Conservation (phyloP, 495 filamentous ascomycete genomes). For the Penicillium desertorum region DNA sequence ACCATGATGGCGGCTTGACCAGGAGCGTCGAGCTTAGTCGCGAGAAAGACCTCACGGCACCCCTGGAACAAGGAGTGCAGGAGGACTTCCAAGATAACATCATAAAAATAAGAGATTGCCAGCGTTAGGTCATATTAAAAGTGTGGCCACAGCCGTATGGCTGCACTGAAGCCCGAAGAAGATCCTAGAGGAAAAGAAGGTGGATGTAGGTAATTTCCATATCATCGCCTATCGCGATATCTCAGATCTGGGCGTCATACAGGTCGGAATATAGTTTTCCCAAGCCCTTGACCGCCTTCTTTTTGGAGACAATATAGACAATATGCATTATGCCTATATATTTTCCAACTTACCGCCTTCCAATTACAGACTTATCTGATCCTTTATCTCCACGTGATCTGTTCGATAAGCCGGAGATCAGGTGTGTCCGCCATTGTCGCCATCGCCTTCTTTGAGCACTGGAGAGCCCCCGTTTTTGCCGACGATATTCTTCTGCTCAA, state of each 20-base stretch:
- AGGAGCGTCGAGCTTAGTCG: slow-evolving; percentile 27
- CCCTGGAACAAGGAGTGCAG: slow-evolving; percentile 39
- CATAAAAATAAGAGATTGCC: slow-evolving; percentile 1
- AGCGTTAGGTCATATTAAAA: slow-evolving; percentile 29
- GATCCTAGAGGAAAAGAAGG: slow-evolving; percentile 1
- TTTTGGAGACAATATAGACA: not conserved
- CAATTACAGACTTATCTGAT: not conserved
- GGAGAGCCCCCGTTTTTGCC: not conserved
- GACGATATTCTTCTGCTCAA: not conserved
- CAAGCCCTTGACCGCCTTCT: slow-evolving; percentile 26
- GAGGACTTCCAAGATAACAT: slow-evolving; percentile 35
- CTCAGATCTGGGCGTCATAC: slow-evolving; percentile 26
- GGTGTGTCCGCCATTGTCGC: not conserved
- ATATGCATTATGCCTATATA: not conserved
- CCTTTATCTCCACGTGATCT: not conserved
- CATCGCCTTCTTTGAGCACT: not conserved
- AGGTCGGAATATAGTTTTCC: slow-evolving; percentile 20
- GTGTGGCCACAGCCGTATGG: slow-evolving; percentile 15
- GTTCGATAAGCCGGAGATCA: not conserved
- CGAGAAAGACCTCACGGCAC: slow-evolving; percentile 32
- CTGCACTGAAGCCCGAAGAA: slow-evolving; percentile 7
- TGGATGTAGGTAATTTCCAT: slow-evolving; percentile 13
- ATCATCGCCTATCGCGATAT: slow-evolving; percentile 35
- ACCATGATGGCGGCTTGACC: slow-evolving; percentile 22
- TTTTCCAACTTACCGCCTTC: not conserved